Conservation (phyloP, 768 basidiomycete genomes). For the Mycena polygramma region DNA sequence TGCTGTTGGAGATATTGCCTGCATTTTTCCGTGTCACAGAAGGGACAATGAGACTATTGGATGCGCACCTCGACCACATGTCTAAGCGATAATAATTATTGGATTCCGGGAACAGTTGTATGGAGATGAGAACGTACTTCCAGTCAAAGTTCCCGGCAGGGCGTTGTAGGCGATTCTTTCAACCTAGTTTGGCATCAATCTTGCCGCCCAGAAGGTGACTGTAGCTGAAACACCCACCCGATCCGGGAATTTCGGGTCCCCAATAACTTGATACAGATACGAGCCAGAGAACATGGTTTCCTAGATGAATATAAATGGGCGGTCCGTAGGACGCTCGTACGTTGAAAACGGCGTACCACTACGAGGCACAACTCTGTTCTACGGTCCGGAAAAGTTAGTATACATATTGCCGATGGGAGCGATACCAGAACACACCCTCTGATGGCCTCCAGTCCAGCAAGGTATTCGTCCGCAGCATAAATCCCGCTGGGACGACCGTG, state of each 20-base stretch:
- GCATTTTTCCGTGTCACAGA: not conserved
- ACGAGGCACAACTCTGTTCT: slow-evolving; percentile 69
- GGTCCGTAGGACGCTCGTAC: not conserved
- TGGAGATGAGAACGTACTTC: slow-evolving; percentile 46
- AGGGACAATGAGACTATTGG: not conserved
- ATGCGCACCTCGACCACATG: slow-evolving; percentile 52
- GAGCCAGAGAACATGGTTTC: slow-evolving; percentile 75
- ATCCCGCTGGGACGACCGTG: slow-evolving; percentile 70
- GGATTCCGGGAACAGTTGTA: not conserved
- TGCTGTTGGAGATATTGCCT: slow-evolving; percentile 60
- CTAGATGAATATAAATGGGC: slow-evolving; percentile 40
- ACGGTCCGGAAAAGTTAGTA: not conserved
- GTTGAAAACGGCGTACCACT: slow-evolving; percentile 52
- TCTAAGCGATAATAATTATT: not conserved
- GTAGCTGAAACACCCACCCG: slow-evolving; percentile 48
- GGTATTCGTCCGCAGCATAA: slow-evolving; percentile 68
- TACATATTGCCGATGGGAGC: not conserved
- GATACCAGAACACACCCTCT: slow-evolving; percentile 55
- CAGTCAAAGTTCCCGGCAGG: slow-evolving; percentile 61
- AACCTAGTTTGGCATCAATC: slow-evolving; percentile 40
- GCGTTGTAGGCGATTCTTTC: slow-evolving; percentile 67
- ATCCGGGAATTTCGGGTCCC: slow-evolving; percentile 65
- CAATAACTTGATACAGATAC: slow-evolving; percentile 68
- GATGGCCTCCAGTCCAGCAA: slow-evolving; percentile 67
- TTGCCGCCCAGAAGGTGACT: no score